phyloP scores from a whole-genome alignment of 352 stramenopile genomes.

The Phytophthora pisi region DNA sequence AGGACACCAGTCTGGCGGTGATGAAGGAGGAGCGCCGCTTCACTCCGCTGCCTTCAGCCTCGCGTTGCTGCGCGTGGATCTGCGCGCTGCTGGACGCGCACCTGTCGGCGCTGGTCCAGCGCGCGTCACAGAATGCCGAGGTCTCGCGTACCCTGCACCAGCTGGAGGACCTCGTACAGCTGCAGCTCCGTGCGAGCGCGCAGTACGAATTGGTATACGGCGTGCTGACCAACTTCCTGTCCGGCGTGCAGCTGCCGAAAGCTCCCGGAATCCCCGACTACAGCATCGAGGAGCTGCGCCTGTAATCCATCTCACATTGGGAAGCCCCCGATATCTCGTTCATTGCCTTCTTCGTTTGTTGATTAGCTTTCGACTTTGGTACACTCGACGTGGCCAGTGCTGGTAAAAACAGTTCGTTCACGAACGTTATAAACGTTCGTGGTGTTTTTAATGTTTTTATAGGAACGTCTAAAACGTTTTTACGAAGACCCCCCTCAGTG shows the following conservation, averaged over 20 bases:
- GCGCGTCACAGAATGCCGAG: conserved; percentile 49
- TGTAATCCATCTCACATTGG: conserved; percentile 42
- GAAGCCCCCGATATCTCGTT: conserved; percentile 16
- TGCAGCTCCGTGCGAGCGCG: conserved; percentile 56
- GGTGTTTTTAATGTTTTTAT: too few species aligned
- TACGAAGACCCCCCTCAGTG: too few species aligned
- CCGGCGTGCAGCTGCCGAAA: conserved; percentile 66
- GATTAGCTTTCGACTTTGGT: background rate
- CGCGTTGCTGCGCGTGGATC: conserved; percentile 76
- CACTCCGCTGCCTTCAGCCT: conserved; percentile 40
- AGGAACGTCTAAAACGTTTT: too few species aligned
- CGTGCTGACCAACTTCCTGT: conserved; percentile 82
- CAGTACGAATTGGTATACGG: conserved; percentile 73
- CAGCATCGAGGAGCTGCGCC: conserved; percentile 75
- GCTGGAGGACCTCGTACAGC: conserved; percentile 60
- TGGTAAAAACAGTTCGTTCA: too few species aligned
- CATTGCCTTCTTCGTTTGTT: conserved; percentile 2
- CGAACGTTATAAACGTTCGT: too few species aligned
- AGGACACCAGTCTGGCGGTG: conserved; percentile 17
- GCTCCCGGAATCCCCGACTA: conserved; percentile 76
- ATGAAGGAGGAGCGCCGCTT: conserved; percentile 37
- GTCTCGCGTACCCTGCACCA: conserved; percentile 50
- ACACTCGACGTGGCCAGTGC: background rate
- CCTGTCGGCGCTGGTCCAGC: conserved; percentile 67
- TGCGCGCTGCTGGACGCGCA: conserved; percentile 77